Base-by-base conservation (phyloP, 371 early-diverging fungal species). In the Syncephalastrum monosporum region DNA sequence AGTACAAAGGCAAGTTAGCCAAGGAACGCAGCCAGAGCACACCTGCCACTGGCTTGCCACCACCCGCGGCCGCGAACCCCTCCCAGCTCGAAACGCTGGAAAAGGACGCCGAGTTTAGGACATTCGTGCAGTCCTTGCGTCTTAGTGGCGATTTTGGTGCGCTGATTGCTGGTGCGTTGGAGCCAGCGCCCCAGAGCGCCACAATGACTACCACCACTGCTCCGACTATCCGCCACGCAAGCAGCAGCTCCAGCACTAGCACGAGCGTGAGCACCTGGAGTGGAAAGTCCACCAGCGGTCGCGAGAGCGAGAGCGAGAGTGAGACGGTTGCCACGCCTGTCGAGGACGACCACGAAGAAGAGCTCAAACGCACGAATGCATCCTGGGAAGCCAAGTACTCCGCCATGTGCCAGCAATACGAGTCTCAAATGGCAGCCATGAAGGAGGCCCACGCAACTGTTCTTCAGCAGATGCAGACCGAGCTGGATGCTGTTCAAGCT, bases 141-240 rank as follows among this genome's bases (percentile, higher is more conserved):
- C 21, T 65, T 50, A 71, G 65, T 21, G 77, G 77, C 12, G 70
- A 77, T 33, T 77, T 77, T 62, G 77, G 74, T 45, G 56, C 67
- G 4, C 46, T 74, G 29, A 63, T 77, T 50, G 77, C 77, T 29
- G 67, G 69, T 17, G 77, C 77, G 8, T 47, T 74, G n/a, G 46
- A 65, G 8, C 47, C 59, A 5, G 50, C 29, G 29, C 19, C 15
- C 10, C 47, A 38, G 25, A 27, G 19, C 16, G 16, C 6, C 1
- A 13, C 38, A 50, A 51, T 44, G 25, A 7, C 45, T 16, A 4
- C 57, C 44, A 2, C 44, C 38, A 3, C 27, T 8, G 6, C 51
- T 43, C 47, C 19, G n/a, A 16, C 48, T 21, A 3, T 15, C 33
- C 27, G 41, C 7, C 43, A 27, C 7, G 29, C 45, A 42, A 43